phyloP scores from a whole-genome alignment of 23 red algal genomes.

The Chondrus crispus region DNA sequence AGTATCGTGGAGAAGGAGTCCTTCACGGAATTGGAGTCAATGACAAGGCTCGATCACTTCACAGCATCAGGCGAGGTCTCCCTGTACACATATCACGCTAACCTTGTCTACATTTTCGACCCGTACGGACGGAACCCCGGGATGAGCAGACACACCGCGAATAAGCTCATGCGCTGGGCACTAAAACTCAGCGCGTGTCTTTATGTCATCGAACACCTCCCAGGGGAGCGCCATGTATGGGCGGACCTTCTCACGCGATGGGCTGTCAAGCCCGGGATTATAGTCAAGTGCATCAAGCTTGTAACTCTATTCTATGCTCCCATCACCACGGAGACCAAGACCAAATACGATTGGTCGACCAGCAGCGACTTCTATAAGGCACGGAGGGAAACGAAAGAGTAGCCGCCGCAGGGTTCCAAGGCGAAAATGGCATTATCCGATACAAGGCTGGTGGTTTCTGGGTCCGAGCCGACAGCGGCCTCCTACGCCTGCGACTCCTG shows the following conservation, averaged over 20 bases:
- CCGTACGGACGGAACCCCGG: neutral
- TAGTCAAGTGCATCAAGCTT: neutral
- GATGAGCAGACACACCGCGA: neutral
- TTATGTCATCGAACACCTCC: neutral
- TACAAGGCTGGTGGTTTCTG: neutral
- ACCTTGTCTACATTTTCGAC: conserved; percentile 10
- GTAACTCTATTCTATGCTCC: neutral
- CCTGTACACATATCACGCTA: neutral
- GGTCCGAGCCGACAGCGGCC: neutral
- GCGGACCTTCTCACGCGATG: neutral
- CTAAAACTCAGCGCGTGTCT: neutral
- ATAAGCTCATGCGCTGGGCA: neutral
- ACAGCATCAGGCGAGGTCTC: neutral
- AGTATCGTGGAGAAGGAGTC: neutral
- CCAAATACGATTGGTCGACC: neutral
- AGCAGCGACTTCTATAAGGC: neutral
- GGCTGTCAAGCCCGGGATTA: neutral
- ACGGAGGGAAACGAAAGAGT: neutral
- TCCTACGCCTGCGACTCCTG: neutral
- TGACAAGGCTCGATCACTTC: neutral
- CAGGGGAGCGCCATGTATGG: neutral
- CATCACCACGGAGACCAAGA: neutral
- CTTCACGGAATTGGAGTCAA: neutral
- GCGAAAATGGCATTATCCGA: neutral
- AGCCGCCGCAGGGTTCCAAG: neutral